phyloP scores from a whole-genome alignment of 768 basidiomycete genomes.

The Tulasnella calospora region DNA sequence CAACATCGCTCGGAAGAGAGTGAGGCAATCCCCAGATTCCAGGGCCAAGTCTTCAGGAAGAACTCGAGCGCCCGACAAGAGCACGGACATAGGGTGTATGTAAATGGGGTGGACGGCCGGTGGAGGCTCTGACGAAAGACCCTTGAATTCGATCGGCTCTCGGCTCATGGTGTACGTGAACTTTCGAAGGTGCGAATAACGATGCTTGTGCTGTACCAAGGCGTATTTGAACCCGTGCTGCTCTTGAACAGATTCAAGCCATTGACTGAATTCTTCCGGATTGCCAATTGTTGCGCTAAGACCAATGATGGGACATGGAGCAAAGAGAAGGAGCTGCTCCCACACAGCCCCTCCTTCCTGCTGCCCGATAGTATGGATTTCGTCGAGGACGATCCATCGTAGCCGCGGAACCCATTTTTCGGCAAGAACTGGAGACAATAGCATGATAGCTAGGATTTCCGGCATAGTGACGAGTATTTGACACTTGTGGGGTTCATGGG shows the following conservation, averaged over 20 bases:
- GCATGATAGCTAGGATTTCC: slow-evolving; percentile 64
- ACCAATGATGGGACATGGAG: slow-evolving; percentile 69
- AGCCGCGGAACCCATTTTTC: slow-evolving; percentile 57
- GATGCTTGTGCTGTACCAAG: slow-evolving; percentile 59
- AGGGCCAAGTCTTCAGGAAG: slow-evolving; percentile 61
- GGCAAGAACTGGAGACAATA: slow-evolving; percentile 62
- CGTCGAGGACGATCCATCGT: slow-evolving; percentile 64
- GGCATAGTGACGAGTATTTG: slow-evolving; percentile 76
- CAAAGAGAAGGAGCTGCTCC: slow-evolving; percentile 66
- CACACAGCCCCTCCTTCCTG: slow-evolving; percentile 65
- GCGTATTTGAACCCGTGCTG: slow-evolving; percentile 55
- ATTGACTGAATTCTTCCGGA: slow-evolving; percentile 60
- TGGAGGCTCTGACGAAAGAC: slow-evolving; percentile 40
- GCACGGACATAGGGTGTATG: slow-evolving; percentile 58
- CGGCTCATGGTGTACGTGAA: slow-evolving; percentile 47
- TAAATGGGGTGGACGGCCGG: slow-evolving; percentile 41
- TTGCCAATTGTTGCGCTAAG: slow-evolving; percentile 67
- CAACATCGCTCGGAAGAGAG: slow-evolving; percentile 47
- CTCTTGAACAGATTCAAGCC: slow-evolving; percentile 59
- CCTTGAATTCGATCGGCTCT: neutral
- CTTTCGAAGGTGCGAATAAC: slow-evolving; percentile 71
- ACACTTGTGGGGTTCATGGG: slow-evolving; percentile 59
- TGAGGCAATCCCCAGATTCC: slow-evolving; percentile 54
- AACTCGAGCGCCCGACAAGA: slow-evolving; percentile 48
- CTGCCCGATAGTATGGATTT: slow-evolving; percentile 62